Conservation (phyloP, 768 basidiomycete genomes). For the Agaricus bisporus region DNA sequence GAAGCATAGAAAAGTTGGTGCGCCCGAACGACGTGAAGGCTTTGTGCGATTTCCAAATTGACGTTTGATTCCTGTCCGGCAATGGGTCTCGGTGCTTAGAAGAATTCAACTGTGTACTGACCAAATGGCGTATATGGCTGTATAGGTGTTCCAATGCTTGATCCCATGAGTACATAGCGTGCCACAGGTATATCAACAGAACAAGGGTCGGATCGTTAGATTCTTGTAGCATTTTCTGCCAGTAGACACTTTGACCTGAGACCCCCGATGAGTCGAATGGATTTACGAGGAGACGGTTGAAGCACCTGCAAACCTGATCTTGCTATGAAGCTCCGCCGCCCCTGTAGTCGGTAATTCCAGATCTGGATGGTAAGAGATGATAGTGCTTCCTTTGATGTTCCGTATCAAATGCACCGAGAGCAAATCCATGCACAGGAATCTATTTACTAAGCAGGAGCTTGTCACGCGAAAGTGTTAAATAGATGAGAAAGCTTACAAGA, state of each 20-base stretch:
- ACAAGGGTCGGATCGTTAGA: constrained; percentile 49
- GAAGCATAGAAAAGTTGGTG: constrained; percentile 54
- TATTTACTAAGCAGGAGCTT: constrained; percentile 16
- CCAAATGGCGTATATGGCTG: constrained; percentile 39
- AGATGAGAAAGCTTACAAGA: constrained; percentile 16
- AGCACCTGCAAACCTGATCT: constrained; percentile 41
- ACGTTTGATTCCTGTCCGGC: constrained; percentile 42
- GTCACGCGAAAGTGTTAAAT: not conserved
- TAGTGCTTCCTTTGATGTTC: constrained; percentile 35
- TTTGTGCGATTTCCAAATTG: constrained; percentile 42
- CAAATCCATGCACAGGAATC: constrained; percentile 37
- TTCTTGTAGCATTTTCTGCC: constrained; percentile 30
- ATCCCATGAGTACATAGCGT: constrained; percentile 56
- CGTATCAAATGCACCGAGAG: constrained; percentile 45
- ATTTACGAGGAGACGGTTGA: not conserved
- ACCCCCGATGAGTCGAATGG: not conserved
- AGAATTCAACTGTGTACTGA: constrained; percentile 19
- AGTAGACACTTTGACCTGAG: constrained; percentile 35
- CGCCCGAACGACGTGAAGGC: constrained; percentile 53
- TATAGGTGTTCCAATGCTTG: constrained; percentile 49
- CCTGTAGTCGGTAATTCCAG: constrained; percentile 32
- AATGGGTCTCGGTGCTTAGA: not conserved
- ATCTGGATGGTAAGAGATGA: constrained; percentile 44
- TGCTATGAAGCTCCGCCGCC: constrained; percentile 36
- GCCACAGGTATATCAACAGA: constrained; percentile 47